Conservation (phyloP, 2,329 filamentous ascomycete genomes). For the Cladobotryum protrusum region DNA sequence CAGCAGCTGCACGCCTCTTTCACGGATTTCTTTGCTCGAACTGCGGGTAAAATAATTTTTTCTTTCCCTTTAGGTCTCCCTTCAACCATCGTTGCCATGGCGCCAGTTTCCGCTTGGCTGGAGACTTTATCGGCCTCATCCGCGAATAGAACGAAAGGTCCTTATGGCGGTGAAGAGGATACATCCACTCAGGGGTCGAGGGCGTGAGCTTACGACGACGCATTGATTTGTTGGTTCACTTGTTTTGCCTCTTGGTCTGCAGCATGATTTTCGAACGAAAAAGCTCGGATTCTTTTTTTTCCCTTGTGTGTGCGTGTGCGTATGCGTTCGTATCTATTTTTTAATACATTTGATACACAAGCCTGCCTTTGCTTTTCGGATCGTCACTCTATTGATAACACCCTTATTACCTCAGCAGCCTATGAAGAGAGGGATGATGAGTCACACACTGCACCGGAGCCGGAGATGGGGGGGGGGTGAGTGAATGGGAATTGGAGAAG, state of each 20-base stretch:
- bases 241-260: too few relatives aligned
- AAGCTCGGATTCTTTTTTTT: too few relatives aligned
- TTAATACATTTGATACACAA: too few relatives aligned
- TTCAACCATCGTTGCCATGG: background rate
- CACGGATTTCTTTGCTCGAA: conserved; percentile 6
- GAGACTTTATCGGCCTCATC: conserved; percentile 3
- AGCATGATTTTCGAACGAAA: too few relatives aligned
- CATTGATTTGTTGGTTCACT: conserved; percentile 3
- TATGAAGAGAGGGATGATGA: conserved; percentile 1
- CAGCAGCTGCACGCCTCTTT: background rate
- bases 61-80: background rate
- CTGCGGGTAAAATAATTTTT: conserved; percentile 1
- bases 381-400: background rate
- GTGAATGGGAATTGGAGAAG: background rate
- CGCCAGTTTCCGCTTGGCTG: conserved; percentile 7
- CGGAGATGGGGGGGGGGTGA: background rate
- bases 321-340: background rate
- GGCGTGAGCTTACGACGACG: conserved; percentile 7
- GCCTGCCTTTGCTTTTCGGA: background rate
- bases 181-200: conserved; percentile 4
- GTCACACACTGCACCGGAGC: background rate
- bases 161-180: conserved; percentile 10
- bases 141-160: background rate
- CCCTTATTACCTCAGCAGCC: conserved; percentile 1
- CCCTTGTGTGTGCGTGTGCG: too few relatives aligned